Evolutionary conservation across 1,284 basidiomycete species (phyloP).

Genomic region (Pascua sp.): DNA sequence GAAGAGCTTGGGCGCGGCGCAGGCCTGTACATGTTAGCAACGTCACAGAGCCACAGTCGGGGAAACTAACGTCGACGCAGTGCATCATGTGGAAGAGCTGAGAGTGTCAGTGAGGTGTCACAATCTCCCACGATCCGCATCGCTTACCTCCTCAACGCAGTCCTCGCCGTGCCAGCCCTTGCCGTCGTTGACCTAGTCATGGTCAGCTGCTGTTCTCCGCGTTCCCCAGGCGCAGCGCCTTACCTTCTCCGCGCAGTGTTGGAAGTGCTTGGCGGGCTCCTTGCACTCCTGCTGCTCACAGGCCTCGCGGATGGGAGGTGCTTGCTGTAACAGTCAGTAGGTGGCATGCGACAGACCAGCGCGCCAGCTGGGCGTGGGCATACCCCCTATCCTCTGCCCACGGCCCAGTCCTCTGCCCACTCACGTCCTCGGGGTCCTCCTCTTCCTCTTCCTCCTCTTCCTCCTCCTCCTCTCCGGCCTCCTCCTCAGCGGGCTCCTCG

Average conservation of each 20-base stretch:
- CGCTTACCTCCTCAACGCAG: constrained; percentile 77
- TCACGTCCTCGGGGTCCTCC: constrained; percentile 73
- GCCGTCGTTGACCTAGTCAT: constrained; percentile 55
- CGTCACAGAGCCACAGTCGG: background rate
- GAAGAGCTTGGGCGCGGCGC: constrained; percentile 77
- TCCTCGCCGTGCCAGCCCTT: constrained; percentile 82
- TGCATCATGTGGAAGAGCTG: constrained; percentile 62
- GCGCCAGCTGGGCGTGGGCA: background rate
- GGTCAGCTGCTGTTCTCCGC: background rate
- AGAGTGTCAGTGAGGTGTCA: background rate
- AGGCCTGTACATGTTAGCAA: constrained; percentile 55
- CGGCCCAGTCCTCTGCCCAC: constrained; percentile 46
- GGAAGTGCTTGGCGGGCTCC: constrained; percentile 74
- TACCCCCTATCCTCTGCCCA: constrained; percentile 18
- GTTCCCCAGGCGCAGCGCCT: background rate
- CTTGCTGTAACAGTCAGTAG: constrained; percentile 20
- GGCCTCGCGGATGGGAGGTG: constrained; percentile 68
- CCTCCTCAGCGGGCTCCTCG: constrained; percentile 46
- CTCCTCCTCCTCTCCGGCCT: constrained; percentile 45
- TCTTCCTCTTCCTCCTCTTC: constrained; percentile 50
- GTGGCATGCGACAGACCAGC: too few relatives aligned
- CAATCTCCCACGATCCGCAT: background rate
- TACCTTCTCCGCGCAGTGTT: constrained; percentile 85
- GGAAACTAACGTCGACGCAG: constrained; percentile 69
- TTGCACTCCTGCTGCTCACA: constrained; percentile 71